Evolutionary conservation across 306 rosid species (phyloP).

Genomic region (Medicago arabica): DNA sequence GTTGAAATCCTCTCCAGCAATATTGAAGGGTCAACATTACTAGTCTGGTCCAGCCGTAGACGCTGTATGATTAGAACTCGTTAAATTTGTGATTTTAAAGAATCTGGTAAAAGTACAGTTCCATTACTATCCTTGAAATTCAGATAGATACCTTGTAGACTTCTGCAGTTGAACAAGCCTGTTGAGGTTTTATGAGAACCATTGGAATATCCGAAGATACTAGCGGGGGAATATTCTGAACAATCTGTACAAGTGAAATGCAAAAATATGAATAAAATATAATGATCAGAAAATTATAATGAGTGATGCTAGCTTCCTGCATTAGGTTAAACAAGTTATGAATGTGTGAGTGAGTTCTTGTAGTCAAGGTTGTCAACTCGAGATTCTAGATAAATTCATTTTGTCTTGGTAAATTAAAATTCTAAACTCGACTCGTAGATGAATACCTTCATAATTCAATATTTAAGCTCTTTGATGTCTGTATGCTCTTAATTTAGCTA

Average conservation of each 20-base stretch:
- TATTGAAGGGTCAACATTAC: constrained; percentile 67
- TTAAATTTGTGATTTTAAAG: constrained; percentile 31
- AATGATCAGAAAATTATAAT: constrained; percentile 32
- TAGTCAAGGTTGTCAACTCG: not conserved
- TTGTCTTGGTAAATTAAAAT: no score
- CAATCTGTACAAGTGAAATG: constrained; percentile 62
- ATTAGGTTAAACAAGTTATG: constrained; percentile 4
- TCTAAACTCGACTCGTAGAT: not conserved
- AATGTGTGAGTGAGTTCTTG: constrained; percentile 18
- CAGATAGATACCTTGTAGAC: constrained; percentile 84
- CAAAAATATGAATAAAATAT: constrained; percentile 37
- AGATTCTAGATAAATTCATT: no score
- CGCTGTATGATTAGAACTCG: constrained; percentile 53
- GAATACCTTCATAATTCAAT: constrained; percentile 17
- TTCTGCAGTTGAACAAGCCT: constrained; percentile 94
- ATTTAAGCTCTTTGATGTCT: not conserved
- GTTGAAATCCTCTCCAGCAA: constrained; percentile 79
- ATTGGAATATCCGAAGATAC: constrained; percentile 76
- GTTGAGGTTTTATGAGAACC: constrained; percentile 93
- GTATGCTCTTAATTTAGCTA: no score
- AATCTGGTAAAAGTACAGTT: constrained; percentile 10
- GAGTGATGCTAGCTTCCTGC: constrained; percentile 24
- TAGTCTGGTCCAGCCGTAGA: constrained; percentile 72
- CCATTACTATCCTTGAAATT: constrained; percentile 16
- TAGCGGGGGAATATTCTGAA: constrained; percentile 74